Evolutionary conservation across 495 filamentous ascomycete genomes (phyloP), one percentile per base, ranked within the genome.

Genomic region (Elaphomyces granulatus): DNA sequence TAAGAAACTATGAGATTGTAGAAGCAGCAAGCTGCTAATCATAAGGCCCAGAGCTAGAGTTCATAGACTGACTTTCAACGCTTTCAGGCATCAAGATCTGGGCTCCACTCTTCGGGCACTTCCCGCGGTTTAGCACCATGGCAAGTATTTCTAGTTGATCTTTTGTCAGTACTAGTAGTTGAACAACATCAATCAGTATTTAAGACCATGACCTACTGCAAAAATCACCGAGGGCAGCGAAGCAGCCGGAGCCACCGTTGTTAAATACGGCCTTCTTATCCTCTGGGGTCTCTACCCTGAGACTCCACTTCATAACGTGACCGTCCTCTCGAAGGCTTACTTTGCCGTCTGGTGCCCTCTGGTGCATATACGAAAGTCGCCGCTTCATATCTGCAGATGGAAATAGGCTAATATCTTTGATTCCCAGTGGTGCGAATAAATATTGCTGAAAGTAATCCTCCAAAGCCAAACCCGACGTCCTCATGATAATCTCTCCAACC

Each of bases 401-500:
- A 28, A 72, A 59, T 55, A 78, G 64, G 41, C 53, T 58, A 20
- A 69, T 62, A 46, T 66, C 56, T 20, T 65, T 50, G 31, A 76
- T 43, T 23, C 61, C 64, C 1, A 76, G 60, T 1, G 74, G 72
- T 34, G 55, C 42, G 49, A 73, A 75, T 43, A 77, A 74, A 53
- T 75, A 48, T 44, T 63, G 51, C 42, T 69, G 58, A 45, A 72
- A 63, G 53, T 72, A 77, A 28, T 66, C 63, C 32, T 68, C 61
- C 2, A 77, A 61, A 14, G 59, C 55, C 19, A 66, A 36, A 4
- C 65, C 61, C 1, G 64, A 60, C 23, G 62, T 60, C 8, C 70
- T 62, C 48, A 77, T 67, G 46, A 74, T 50, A 15, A 70, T 42
- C 15, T 66, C 53, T 12, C 74, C 72, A 16, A 65, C 71, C 72